These are phyloP conservation scores for Syzygium aromaticum DNA, from an alignment of 345 rosid genomes.

Conservation along the genomic window DNA sequence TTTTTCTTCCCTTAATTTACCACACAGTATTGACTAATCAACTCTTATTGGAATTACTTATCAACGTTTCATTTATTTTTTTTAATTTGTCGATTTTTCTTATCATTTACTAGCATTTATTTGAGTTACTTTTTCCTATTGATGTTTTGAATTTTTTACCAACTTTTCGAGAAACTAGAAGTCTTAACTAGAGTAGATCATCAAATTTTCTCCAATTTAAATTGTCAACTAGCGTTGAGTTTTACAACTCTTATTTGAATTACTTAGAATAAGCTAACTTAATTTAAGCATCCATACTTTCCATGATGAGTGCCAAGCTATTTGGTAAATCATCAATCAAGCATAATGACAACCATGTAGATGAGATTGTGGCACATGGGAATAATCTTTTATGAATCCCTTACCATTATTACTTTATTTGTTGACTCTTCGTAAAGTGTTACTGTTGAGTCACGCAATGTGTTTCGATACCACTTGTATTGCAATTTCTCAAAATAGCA, in stretches of 20 bases:
- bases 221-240: background rate
- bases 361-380: background rate
- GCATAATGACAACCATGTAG: background rate
- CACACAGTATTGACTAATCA: background rate
- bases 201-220: background rate
- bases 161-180: background rate
- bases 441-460: background rate
- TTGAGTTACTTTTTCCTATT: background rate
- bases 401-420: background rate
- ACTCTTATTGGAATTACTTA: background rate
- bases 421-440: background rate
- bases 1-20: background rate
- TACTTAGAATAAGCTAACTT: background rate
- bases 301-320: background rate
- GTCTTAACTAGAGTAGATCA: background rate
- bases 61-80: background rate
- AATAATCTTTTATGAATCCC: background rate
- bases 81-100: background rate
- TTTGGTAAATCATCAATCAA: background rate
- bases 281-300: background rate
- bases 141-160: background rate
- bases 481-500: background rate
- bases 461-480: background rate
- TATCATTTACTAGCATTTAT: background rate
- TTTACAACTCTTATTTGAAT: background rate